Conservation (phyloP, 2,329 filamentous ascomycete species). For the Nemania sp. region DNA sequence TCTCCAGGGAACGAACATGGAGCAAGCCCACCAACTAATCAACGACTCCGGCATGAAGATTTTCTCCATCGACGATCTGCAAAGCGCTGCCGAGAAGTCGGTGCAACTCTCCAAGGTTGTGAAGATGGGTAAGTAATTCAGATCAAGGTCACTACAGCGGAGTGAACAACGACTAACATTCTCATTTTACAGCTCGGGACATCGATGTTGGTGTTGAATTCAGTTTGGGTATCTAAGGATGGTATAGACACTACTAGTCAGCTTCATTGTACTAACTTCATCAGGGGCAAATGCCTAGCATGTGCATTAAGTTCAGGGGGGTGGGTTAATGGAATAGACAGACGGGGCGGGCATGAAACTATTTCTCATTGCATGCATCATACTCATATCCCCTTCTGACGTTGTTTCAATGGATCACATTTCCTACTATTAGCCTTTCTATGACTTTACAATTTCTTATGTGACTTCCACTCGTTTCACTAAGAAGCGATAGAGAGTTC, state of each 20-base stretch:
- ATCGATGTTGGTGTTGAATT: slow-evolving; percentile 98
- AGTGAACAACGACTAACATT: slow-evolving; percentile 37
- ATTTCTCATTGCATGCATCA: slow-evolving; percentile 33
- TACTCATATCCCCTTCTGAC: slow-evolving; percentile 25
- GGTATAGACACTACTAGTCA: slow-evolving; percentile 43
- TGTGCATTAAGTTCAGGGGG: slow-evolving; percentile 33
- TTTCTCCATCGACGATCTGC: slow-evolving; percentile 98
- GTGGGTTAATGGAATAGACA: slow-evolving; percentile 38
- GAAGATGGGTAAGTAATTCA: slow-evolving; percentile 82
- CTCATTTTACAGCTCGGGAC: slow-evolving; percentile 74
- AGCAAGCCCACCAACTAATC: slow-evolving; percentile 90
- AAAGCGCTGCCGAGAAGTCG: slow-evolving; percentile 96
- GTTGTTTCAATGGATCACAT: slow-evolving; percentile 32
- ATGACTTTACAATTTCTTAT: neutral
- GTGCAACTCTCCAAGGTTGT: slow-evolving; percentile 99
- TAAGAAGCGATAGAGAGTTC: neutral
- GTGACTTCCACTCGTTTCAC: neutral
- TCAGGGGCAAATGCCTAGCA: slow-evolving; percentile 43
- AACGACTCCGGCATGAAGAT: slow-evolving; percentile 99
- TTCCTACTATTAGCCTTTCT: slow-evolving; percentile 16
- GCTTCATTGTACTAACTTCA: slow-evolving; percentile 52
- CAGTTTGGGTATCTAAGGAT: slow-evolving; percentile 86
- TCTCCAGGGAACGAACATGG: slow-evolving; percentile 98
- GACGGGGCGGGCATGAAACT: slow-evolving; percentile 33
- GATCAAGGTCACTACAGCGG: neutral